These are phyloP conservation scores for Boletus rufocinnamomeus DNA, from an alignment of 768 basidiomycete species.

Conservation along the genomic window DNA sequence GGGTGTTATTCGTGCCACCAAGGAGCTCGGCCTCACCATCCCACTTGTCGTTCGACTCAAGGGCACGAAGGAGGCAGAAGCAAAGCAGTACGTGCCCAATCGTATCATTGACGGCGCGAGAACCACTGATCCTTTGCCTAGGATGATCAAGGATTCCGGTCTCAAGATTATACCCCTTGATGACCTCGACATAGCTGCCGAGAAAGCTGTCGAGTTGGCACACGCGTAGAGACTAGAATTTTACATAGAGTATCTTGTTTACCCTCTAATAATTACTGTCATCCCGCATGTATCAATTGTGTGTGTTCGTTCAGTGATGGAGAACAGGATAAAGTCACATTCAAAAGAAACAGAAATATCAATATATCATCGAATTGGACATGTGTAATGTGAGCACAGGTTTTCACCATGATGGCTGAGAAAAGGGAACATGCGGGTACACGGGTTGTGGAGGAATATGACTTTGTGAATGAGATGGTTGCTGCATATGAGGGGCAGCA, in stretches of 20 bases:
- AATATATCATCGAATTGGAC: slow-evolving; percentile 35
- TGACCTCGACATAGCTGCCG: slow-evolving; percentile 88
- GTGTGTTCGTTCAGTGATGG: not conserved
- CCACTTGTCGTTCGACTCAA: slow-evolving; percentile 94
- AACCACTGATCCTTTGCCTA: slow-evolving; percentile 34
- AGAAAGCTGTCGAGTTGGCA: slow-evolving; percentile 74
- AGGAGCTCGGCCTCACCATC: slow-evolving; percentile 81
- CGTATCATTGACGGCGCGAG: not conserved
- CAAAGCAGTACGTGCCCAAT: slow-evolving; percentile 73
- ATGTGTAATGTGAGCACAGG: slow-evolving; percentile 19
- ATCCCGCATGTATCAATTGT: not conserved
- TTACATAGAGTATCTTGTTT: slow-evolving; percentile 22
- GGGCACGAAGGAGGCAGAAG: slow-evolving; percentile 95
- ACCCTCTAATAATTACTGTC: slow-evolving; percentile 18
- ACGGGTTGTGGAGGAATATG: slow-evolving; percentile 32
- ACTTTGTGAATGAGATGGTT: slow-evolving; percentile 31
- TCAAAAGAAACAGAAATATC: slow-evolving; percentile 30
- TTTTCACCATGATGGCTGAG: slow-evolving; percentile 35
- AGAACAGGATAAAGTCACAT: slow-evolving; percentile 25
- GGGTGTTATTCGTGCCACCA: slow-evolving; percentile 97
- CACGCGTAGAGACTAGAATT: slow-evolving; percentile 39
- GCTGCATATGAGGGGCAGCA: slow-evolving; percentile 41
- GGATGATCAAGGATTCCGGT: slow-evolving; percentile 92
- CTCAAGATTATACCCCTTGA: slow-evolving; percentile 94
- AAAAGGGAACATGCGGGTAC: slow-evolving; percentile 32